A percentile compares a stretch with the other conserved stretches of the same genome.
Evolutionary conservation across 2,329 filamentous ascomycete species (phyloP).

Genomic region (Fusarium circinatum): DNA sequence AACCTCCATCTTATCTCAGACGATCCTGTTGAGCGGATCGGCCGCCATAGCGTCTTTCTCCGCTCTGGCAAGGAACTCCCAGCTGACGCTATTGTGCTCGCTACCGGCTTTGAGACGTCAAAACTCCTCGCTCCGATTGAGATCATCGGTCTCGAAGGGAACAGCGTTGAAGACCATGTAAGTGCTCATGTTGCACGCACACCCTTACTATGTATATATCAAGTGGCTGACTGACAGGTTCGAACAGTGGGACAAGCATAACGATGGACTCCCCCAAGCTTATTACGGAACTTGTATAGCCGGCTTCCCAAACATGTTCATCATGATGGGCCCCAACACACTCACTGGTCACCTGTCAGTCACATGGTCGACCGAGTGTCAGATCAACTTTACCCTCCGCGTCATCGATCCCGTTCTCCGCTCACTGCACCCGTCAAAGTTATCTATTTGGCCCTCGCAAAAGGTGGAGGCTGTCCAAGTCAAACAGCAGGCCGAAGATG

Average conservation of each 20-base stretch:
- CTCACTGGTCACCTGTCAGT: neutral
- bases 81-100: neutral
- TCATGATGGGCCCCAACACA: neutral
- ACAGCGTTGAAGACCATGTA: neutral
- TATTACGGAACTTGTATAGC: neutral
- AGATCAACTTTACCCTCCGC: neutral
- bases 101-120: neutral
- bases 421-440: neutral
- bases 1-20: neutral
- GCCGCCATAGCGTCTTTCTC: neutral
- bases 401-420: neutral
- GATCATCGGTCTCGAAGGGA: neutral
- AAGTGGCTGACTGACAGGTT: neutral
- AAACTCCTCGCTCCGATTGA: neutral
- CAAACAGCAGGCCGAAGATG: neutral
- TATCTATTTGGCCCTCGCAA: neutral
- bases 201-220: fast-evolving
- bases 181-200: neutral
- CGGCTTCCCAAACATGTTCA: neutral
- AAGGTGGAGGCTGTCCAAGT: neutral
- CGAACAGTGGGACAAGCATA: neutral
- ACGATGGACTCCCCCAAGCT: neutral
- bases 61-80: neutral
- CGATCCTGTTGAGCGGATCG: neutral
- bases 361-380: neutral